These are phyloP conservation scores for Trichoderma sp. DNA, from an alignment of 2,329 filamentous ascomycete genomes.

Conservation along the genomic window DNA sequence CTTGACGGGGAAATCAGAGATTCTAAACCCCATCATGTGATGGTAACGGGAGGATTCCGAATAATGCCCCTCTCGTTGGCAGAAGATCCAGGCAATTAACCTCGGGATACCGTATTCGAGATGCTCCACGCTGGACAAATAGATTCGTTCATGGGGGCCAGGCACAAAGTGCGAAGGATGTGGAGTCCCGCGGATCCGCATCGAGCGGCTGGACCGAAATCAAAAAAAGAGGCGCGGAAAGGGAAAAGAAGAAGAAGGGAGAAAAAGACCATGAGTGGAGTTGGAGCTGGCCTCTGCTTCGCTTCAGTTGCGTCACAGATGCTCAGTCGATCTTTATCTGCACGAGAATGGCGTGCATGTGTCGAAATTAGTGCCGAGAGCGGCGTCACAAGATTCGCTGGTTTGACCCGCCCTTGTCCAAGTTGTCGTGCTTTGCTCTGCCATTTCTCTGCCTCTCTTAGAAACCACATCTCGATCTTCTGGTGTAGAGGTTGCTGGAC, in stretches of 20 bases:
- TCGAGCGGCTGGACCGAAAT: neutral
- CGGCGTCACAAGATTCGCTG: neutral
- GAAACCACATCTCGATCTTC: neutral
- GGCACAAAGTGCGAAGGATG: neutral
- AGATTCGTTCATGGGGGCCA: neutral
- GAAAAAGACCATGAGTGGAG: neutral
- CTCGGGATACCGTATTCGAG: neutral
- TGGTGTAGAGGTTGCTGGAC: neutral
- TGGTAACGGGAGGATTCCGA: neutral
- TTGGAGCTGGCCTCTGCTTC: neutral
- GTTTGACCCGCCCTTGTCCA: neutral
- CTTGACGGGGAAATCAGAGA: neutral
- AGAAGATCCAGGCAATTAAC: neutral
- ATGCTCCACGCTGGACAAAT: neutral
- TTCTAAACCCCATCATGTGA: neutral
- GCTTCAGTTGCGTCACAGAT: neutral
- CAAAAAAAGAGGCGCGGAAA: neutral
- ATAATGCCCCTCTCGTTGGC: neutral
- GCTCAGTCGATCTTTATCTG: constrained; percentile 3
- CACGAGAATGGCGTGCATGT: constrained; percentile 1
- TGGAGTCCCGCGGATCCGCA: neutral
- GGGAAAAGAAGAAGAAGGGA: neutral
- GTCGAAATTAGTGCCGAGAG: neutral
- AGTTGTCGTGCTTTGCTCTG: neutral
- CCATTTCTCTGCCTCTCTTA: neutral